Conservation (phyloP, 441 rosid genomes). For the Manihot esculenta region DNA sequence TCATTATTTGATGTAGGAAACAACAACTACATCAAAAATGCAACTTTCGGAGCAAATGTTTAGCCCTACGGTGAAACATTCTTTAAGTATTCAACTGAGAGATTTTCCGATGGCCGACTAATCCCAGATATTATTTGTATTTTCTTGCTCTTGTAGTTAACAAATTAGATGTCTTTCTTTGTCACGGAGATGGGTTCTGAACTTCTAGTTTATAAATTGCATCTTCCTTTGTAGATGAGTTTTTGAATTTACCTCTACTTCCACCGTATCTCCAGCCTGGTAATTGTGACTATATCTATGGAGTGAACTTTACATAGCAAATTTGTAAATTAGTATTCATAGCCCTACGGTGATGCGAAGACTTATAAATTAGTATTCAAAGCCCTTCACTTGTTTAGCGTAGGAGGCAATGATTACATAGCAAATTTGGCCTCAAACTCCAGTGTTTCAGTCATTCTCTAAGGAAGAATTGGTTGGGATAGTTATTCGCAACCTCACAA, state of each 20-base stretch:
- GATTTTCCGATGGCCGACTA: conserved; percentile 42
- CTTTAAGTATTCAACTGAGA: conserved; percentile 34
- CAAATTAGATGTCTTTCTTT: too few species aligned
- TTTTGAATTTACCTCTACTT: conserved; percentile 36
- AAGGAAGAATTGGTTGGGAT: neutral
- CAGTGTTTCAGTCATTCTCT: neutral
- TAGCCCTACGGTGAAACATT: conserved; percentile 36
- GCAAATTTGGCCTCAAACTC: neutral
- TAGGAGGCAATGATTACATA: conserved; percentile 45
- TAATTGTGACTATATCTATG: conserved; percentile 24
- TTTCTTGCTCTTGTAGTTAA: neutral
- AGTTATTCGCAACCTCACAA: conserved; percentile 10
- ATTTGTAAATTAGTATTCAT: too few species aligned
- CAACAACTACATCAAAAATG: conserved; percentile 31
- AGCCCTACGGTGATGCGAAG: conserved; percentile 36
- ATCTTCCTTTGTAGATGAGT: conserved; percentile 28
- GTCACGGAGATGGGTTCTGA: neutral
- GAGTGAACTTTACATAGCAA: conserved; percentile 52
- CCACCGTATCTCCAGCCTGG: conserved; percentile 43
- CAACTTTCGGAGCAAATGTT: conserved; percentile 18
- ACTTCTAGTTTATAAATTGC: neutral
- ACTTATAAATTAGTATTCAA: conserved; percentile 27
- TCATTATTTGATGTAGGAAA: conserved; percentile 40
- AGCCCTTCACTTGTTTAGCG: conserved; percentile 41
- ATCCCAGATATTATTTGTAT: conserved; percentile 49